These are phyloP conservation scores for Acarospora socialis DNA, from an alignment of 2,329 filamentous ascomycete genomes.

Conservation along the genomic window DNA sequence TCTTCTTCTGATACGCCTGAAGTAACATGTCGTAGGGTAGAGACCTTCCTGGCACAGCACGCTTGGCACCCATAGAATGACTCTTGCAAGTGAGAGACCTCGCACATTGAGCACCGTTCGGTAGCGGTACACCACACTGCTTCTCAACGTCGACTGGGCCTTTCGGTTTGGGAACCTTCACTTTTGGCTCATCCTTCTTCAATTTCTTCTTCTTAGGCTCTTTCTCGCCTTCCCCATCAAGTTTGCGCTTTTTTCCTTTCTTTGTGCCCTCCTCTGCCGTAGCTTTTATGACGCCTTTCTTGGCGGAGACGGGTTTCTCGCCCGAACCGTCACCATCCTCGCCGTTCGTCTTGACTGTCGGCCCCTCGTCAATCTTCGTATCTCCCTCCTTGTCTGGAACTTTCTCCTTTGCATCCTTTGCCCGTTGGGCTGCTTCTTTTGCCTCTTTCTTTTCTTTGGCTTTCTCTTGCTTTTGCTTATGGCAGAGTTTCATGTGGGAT, in stretches of 20 bases:
- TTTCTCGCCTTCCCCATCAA: slow-evolving; percentile 47
- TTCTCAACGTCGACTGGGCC: slow-evolving; percentile 87
- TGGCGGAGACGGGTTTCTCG: slow-evolving; percentile 31
- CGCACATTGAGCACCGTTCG: slow-evolving; percentile 77
- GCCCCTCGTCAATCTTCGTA: slow-evolving; percentile 26
- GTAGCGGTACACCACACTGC: slow-evolving; percentile 76
- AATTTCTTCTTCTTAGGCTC: slow-evolving; percentile 79
- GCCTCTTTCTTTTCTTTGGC: slow-evolving; percentile 23
- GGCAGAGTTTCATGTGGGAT: slow-evolving; percentile 8
- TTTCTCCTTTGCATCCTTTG: slow-evolving; percentile 29
- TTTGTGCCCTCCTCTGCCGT: slow-evolving; percentile 34
- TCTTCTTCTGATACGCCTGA: slow-evolving; percentile 87
- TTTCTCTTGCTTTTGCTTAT: slow-evolving; percentile 12
- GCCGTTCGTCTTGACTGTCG: slow-evolving; percentile 14
- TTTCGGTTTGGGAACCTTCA: slow-evolving; percentile 72
- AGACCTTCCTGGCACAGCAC: slow-evolving; percentile 72
- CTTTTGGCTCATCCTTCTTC: slow-evolving; percentile 91
- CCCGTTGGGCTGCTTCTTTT: slow-evolving; percentile 31
- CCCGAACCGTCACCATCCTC: slow-evolving; percentile 31
- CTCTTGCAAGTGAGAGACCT: slow-evolving; percentile 86
- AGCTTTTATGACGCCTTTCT: slow-evolving; percentile 51
- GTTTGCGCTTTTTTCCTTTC: slow-evolving; percentile 19
- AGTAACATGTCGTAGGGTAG: slow-evolving; percentile 87
- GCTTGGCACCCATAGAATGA: slow-evolving; percentile 88
- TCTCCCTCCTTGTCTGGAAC: slow-evolving; percentile 29